Evolutionary conservation across 768 basidiomycete species (phyloP).

Genomic region (Suillus spraguei): DNA sequence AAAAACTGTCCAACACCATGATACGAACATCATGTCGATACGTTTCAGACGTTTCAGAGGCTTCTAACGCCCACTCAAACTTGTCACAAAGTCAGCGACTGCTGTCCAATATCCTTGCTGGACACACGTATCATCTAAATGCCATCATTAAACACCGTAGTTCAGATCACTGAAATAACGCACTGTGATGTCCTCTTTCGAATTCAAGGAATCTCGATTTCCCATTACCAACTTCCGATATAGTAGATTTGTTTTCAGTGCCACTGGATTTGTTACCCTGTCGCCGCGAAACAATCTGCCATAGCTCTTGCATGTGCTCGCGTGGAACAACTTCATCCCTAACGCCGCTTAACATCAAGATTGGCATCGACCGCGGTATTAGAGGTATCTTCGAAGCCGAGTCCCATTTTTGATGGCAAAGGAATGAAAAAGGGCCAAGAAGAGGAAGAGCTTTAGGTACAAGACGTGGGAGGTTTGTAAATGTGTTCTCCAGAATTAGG

Average conservation of each 20-base stretch:
- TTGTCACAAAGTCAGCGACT: constrained; percentile 50
- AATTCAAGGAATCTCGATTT: constrained; percentile 60
- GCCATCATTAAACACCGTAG: not conserved
- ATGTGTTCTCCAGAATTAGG: constrained; percentile 92
- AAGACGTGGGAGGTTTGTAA: constrained; percentile 79
- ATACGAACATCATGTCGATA: not conserved
- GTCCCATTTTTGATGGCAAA: constrained; percentile 90
- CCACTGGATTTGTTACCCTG: constrained; percentile 38
- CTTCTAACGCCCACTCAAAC: constrained; percentile 13
- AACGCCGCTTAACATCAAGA: constrained; percentile 80
- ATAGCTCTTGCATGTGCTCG: constrained; percentile 62
- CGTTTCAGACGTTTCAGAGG: constrained; percentile 1
- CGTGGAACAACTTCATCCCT: constrained; percentile 57
- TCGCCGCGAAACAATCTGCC: constrained; percentile 57
- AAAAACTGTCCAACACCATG: not conserved
- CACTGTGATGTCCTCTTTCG: constrained; percentile 57
- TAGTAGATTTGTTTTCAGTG: constrained; percentile 34
- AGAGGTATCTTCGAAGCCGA: constrained; percentile 64
- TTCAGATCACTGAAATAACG: constrained; percentile 17
- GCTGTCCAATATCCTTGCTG: constrained; percentile 57
- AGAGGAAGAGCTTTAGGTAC: constrained; percentile 81
- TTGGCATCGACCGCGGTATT: constrained; percentile 67
- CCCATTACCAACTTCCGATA: constrained; percentile 51
- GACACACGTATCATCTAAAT: constrained; percentile 54
- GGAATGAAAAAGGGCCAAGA: constrained; percentile 71